Evolutionary conservation across 169 alveolate genomes (phyloP), one percentile per base, ranked within the genome.

Genomic region (Besnoitia besnoiti): DNA sequence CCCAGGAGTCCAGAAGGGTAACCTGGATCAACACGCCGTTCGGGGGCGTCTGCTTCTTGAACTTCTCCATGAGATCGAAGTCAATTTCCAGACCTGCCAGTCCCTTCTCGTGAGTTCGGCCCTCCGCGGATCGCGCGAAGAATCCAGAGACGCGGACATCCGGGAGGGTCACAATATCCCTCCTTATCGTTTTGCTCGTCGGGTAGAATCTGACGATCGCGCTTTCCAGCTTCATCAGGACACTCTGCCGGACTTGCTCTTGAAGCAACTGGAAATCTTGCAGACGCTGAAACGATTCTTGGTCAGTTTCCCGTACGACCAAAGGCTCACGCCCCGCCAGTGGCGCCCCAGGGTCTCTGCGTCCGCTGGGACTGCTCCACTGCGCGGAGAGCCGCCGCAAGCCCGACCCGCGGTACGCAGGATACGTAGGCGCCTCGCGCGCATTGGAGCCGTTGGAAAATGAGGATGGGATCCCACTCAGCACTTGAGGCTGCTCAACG

Each of bases 61-160:
- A 77, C 40, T 37, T 7, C 59, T 77, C 87, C 61, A 77, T 77
- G 37, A 77, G 61, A 24, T 8, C 19, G 87, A 77, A 77, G 87
- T 77, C 87, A 37, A 77, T 77, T 46, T 77, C 87, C 87, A 77
- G 30, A 51, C 87, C 87, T 14, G 40, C 87, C 0, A 77, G 87
- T 21, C 87, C 87, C 40, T 77, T 77, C 59, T 77, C 87, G 42
- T 40, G 61, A 3, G 87, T 77, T 37, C 87, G 59, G 39, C 87
- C 87, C 0, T 77, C 87, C 16, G 61, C 59, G n/a, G 50, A 40
- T 19, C 87, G 87, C n/a, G 62, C 62, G 87, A 77, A 77, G 59
- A 77, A 77, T 12, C 87, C 87, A 0, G 87, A 77, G 40, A 77
- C 87, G 5, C 87, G 87, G 59, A 77, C 87, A 46, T 77, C 87